Percentiles rank a stretch among this genome's conserved stretches.
These are phyloP conservation scores for Wickerhamomyces ciferrii DNA, from an alignment of 805 yeast genomes.

Conservation along the genomic window DNA sequence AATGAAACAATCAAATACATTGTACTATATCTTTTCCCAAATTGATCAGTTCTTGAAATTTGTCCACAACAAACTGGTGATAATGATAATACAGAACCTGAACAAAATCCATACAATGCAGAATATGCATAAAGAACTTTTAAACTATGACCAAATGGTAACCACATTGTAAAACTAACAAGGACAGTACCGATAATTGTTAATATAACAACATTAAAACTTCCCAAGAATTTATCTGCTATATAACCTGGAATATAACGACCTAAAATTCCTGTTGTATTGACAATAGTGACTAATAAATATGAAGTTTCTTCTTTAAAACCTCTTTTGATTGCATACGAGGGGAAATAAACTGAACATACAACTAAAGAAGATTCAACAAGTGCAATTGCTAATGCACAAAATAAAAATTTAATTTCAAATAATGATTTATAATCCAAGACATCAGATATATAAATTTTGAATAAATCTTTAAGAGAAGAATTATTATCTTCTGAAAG, in stretches of 20 bases:
- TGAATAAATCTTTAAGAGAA: background rate
- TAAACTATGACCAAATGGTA: slow-evolving; percentile 28
- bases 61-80: slow-evolving; percentile 54
- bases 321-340: slow-evolving; percentile 46
- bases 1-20: slow-evolving; percentile 52
- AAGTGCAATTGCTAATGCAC: slow-evolving; percentile 36
- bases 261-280: slow-evolving; percentile 39
- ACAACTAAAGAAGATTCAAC: slow-evolving; percentile 27
- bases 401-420: slow-evolving; percentile 38
- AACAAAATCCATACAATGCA: slow-evolving; percentile 41
- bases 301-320: slow-evolving; percentile 37
- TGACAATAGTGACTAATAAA: slow-evolving; percentile 39
- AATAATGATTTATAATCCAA: slow-evolving; percentile 30
- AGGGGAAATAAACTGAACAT: slow-evolving; percentile 42
- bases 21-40: slow-evolving; percentile 47
- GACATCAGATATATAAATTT: slow-evolving; percentile 20
- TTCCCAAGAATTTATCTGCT: slow-evolving; percentile 40
- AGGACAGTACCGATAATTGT: slow-evolving; percentile 27
- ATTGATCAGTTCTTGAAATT: slow-evolving; percentile 43
- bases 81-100: slow-evolving; percentile 46
- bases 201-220: slow-evolving; percentile 42
- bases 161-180: slow-evolving; percentile 32
- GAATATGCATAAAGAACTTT: slow-evolving; percentile 37
- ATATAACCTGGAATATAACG: slow-evolving; percentile 36
- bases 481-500: slow-evolving; percentile 6